Evolutionary conservation across 2,329 filamentous ascomycete genomes (phyloP).

Genomic region (Aspergillus sp.): DNA sequence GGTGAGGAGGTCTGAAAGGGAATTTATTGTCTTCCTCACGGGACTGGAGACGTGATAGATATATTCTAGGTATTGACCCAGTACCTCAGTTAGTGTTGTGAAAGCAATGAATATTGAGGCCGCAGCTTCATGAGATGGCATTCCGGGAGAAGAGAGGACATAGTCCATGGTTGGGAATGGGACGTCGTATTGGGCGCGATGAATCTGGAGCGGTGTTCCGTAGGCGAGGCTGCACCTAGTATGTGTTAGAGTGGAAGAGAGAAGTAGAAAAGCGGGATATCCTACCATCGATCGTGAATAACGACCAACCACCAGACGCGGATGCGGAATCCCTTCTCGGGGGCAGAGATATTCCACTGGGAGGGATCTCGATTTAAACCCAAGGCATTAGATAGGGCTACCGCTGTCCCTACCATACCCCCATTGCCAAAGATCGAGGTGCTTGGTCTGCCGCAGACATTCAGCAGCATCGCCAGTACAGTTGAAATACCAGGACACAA

Average conservation of each 20-base stretch:
- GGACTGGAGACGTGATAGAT: constrained; percentile 37
- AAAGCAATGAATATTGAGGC: constrained; percentile 51
- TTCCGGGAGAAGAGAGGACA: constrained; percentile 26
- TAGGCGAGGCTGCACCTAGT: constrained; percentile 55
- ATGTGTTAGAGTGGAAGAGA: background rate
- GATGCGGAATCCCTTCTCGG: constrained; percentile 56
- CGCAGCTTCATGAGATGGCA: constrained; percentile 24
- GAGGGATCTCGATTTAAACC: constrained; percentile 58
- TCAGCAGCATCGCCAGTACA: constrained; percentile 55
- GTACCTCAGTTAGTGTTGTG: constrained; percentile 48
- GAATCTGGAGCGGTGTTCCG: constrained; percentile 55
- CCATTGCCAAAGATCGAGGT: constrained; percentile 59
- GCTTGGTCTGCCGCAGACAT: constrained; percentile 58
- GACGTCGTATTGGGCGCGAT: constrained; percentile 52
- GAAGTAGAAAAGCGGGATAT: background rate
- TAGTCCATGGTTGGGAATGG: constrained; percentile 45
- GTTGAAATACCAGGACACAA: constrained; percentile 57
- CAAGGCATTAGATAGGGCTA: constrained; percentile 57
- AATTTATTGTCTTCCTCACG: constrained; percentile 20
- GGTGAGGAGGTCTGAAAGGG: constrained; percentile 44
- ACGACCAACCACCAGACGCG: constrained; percentile 60
- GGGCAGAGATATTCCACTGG: constrained; percentile 54
- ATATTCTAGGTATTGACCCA: constrained; percentile 39
- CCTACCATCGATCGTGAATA: constrained; percentile 59
- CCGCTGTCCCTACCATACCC: constrained; percentile 52